Percentiles rank a stretch among this genome's conserved stretches.
Evolutionary conservation across 1,284 basidiomycete species (phyloP).

Genomic region (Ceratobasidium sp.): DNA sequence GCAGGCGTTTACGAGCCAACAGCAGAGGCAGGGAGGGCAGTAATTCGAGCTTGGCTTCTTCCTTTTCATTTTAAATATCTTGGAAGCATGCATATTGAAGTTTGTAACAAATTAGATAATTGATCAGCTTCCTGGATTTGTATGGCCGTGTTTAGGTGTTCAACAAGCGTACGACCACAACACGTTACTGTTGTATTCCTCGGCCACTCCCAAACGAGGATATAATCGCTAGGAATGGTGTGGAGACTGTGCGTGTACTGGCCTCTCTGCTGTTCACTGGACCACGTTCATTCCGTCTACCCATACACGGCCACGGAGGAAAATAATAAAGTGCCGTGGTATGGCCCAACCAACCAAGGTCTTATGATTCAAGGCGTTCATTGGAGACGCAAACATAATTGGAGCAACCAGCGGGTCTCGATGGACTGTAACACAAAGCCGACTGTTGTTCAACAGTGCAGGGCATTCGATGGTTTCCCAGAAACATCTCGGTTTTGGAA

Average conservation of each 20-base stretch:
- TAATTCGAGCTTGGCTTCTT: neutral
- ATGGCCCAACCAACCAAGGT: neutral
- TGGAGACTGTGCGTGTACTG: too few relatives aligned
- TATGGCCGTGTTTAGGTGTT: neutral
- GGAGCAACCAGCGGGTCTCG: too few relatives aligned
- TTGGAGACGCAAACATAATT: too few relatives aligned
- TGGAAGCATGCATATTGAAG: neutral
- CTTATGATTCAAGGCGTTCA: neutral
- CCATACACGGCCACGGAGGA: neutral
- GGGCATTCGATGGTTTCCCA: too few relatives aligned
- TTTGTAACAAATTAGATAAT: conserved; percentile 20
- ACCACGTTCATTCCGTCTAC: too few relatives aligned
- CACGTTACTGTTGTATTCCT: neutral
- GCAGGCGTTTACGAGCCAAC: conserved; percentile 37
- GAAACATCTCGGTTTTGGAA: too few relatives aligned
- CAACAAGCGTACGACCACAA: neutral
- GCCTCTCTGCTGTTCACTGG: too few relatives aligned
- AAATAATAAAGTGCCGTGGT: neutral
- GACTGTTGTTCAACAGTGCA: too few relatives aligned
- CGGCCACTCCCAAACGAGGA: too few relatives aligned
- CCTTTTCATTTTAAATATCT: neutral
- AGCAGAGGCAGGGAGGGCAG: conserved; percentile 27
- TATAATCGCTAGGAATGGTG: too few relatives aligned
- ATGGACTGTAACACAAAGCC: too few relatives aligned
- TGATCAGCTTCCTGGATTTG: neutral